Evolutionary conservation across 1,284 basidiomycete genomes (phyloP).

Genomic region (Lentinula novae-zelandiae): DNA sequence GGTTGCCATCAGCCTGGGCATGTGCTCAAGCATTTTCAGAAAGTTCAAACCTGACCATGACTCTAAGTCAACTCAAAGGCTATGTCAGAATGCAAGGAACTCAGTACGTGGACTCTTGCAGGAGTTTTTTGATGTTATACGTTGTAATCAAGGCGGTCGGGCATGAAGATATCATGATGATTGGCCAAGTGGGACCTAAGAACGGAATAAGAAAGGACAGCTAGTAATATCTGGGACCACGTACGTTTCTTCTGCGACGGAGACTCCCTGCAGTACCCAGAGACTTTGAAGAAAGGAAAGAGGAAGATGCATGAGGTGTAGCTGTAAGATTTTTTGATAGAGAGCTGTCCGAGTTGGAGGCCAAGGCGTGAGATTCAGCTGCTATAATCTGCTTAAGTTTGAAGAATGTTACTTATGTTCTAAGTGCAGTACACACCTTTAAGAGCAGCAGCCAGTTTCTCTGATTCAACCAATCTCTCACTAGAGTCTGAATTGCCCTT

Average conservation of each 20-base stretch:
- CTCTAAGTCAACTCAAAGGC: background rate
- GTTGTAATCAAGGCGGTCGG: slow-evolving; percentile 95
- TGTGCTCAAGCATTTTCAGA: slow-evolving; percentile 71
- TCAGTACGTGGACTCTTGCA: slow-evolving; percentile 83
- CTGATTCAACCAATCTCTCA: background rate
- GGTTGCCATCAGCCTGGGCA: slow-evolving; percentile 67
- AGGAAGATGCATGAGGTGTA: slow-evolving; percentile 25
- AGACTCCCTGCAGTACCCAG: slow-evolving; percentile 44
- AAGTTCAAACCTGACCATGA: slow-evolving; percentile 63
- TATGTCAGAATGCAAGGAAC: background rate
- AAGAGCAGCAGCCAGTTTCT: background rate
- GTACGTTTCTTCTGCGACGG: slow-evolving; percentile 57
- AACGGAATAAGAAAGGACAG: background rate
- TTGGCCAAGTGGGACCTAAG: slow-evolving; percentile 73
- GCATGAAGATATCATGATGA: slow-evolving; percentile 95
- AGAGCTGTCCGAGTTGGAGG: slow-evolving; percentile 5
- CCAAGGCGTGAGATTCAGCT: background rate
- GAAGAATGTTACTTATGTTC: background rate
- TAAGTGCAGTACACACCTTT: background rate
- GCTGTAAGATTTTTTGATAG: background rate
- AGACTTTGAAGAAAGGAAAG: slow-evolving; percentile 20
- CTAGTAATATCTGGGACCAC: slow-evolving; percentile 21
- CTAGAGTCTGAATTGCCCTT: slow-evolving; percentile 52
- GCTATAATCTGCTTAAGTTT: background rate
- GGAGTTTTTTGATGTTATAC: slow-evolving; percentile 93